These are phyloP conservation scores for Aspergillus sergii DNA, from an alignment of 2,329 filamentous ascomycete species.

Conservation along the genomic window DNA sequence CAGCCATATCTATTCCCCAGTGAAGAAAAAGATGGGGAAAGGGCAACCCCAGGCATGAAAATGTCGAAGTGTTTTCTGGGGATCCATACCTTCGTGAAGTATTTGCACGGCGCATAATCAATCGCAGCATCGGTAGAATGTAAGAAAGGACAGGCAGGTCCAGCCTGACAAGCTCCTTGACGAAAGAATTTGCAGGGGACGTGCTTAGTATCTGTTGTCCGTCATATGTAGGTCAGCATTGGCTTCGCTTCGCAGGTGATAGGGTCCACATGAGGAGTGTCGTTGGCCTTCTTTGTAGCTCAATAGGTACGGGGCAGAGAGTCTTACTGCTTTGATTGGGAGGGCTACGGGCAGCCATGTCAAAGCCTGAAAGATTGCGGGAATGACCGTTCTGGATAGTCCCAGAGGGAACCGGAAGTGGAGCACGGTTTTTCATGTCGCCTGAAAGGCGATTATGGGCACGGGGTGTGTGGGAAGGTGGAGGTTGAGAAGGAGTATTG, in stretches of 20 bases:
- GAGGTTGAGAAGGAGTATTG: conserved; percentile 20
- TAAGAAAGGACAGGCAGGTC: conserved; percentile 92
- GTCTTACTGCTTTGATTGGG: conserved; percentile 49
- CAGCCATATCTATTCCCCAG: conserved; percentile 7
- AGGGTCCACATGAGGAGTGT: not conserved
- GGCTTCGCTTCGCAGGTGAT: not conserved
- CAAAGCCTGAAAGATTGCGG: conserved; percentile 45
- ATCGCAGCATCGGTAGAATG: conserved; percentile 84
- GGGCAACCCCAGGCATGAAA: not conserved
- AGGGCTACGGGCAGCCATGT: conserved; percentile 50
- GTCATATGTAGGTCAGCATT: not conserved
- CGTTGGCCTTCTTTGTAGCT: not conserved
- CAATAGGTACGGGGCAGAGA: conserved; percentile 5
- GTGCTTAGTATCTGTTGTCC: conserved; percentile 78
- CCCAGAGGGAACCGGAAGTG: conserved; percentile 42
- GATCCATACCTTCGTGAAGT: conserved; percentile 84
- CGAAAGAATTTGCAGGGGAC: conserved; percentile 99
- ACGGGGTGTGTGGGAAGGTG: conserved; percentile 20
- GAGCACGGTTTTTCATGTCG: conserved; percentile 46
- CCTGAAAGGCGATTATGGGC: conserved; percentile 31
- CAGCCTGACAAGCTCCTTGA: conserved; percentile 93
- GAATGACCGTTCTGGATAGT: conserved; percentile 44
- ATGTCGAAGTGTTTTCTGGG: not conserved
- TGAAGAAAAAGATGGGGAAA: not conserved
- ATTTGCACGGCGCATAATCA: conserved; percentile 91